Conservation (phyloP, 164 flowering plant species). For the Magnolia officinalis region DNA sequence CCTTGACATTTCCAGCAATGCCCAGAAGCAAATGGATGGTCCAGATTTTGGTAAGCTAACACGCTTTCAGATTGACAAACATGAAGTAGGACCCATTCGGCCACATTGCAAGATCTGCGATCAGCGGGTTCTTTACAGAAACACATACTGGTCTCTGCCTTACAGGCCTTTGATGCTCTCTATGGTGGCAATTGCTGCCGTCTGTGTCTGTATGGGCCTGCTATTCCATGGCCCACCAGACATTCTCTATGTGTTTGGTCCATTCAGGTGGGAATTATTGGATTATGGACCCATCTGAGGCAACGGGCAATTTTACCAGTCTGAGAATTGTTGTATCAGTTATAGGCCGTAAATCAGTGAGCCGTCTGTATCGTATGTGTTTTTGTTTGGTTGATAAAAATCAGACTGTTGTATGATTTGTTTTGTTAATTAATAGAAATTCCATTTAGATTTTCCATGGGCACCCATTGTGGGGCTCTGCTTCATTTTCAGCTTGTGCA, state of each 20-base stretch:
- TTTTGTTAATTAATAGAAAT: too few relatives aligned
- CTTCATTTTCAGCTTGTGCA: too few relatives aligned
- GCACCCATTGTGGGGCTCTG: too few relatives aligned
- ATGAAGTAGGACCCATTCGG: conserved; percentile 5
- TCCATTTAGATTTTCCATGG: too few relatives aligned
- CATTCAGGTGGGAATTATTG: conserved; percentile 65
- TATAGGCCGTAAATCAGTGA: too few relatives aligned
- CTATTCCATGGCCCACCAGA: conserved; percentile 74
- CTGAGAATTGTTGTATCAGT: too few relatives aligned
- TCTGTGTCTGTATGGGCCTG: conserved; percentile 79
- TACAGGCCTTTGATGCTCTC: conserved; percentile 81
- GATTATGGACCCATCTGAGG: conserved; percentile 16
- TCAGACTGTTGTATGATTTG: background rate
- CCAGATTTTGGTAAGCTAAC: conserved; percentile 19
- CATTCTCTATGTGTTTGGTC: conserved; percentile 43
- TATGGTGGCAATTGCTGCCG: conserved; percentile 81
- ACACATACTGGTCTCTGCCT: conserved; percentile 27
- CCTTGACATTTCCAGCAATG: conserved; percentile 45
- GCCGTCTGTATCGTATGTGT: background rate
- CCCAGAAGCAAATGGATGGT: conserved; percentile 26
- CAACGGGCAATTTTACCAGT: background rate
- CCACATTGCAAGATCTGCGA: conserved; percentile 50
- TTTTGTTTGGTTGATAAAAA: background rate
- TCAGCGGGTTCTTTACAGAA: conserved; percentile 33
- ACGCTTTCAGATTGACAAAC: conserved; percentile 30